Conservation (phyloP, 2,329 filamentous ascomycete species). For the Triangularia setosa region DNA sequence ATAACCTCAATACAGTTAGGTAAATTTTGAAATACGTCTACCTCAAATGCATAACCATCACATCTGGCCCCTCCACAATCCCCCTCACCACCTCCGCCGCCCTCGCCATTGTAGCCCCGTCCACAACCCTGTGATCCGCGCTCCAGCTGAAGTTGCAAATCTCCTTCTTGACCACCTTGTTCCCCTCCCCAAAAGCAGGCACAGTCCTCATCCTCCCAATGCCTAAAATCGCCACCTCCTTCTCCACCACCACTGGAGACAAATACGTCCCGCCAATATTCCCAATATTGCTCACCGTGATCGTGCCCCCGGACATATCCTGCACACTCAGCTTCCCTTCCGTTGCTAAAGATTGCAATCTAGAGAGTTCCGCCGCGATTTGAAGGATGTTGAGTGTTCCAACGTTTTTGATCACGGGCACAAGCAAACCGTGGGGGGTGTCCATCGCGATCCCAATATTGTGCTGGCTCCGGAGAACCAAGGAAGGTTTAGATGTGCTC, state of each 20-base stretch:
- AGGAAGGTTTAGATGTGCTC: conserved; percentile 60
- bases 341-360: conserved; percentile 68
- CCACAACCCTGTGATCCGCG: conserved; percentile 89
- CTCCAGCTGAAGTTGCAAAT: conserved; percentile 94
- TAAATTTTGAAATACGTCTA: conserved; percentile 39
- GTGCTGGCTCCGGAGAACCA: conserved; percentile 78
- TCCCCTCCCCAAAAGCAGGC: conserved; percentile 67
- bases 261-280: conserved; percentile 92
- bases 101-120: conserved; percentile 90
- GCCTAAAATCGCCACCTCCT: conserved; percentile 87
- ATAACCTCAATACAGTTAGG: neutral
- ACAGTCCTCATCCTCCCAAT: conserved; percentile 76
- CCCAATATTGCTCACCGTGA: conserved; percentile 95
- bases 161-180: conserved; percentile 67
- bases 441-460: conserved; percentile 97
- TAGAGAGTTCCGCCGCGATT: conserved; percentile 71
- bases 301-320: conserved; percentile 82
- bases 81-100: conserved; percentile 77
- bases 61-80: conserved; percentile 79
- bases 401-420: conserved; percentile 87
- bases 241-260: conserved; percentile 83
- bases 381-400: conserved; percentile 70
- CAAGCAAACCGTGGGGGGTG: conserved; percentile 79
- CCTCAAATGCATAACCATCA: conserved; percentile 78
- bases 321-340: conserved; percentile 69